Evolutionary conservation across 2,329 filamentous ascomycete genomes (phyloP).

Genomic region (Xylaria hypoxylon): DNA sequence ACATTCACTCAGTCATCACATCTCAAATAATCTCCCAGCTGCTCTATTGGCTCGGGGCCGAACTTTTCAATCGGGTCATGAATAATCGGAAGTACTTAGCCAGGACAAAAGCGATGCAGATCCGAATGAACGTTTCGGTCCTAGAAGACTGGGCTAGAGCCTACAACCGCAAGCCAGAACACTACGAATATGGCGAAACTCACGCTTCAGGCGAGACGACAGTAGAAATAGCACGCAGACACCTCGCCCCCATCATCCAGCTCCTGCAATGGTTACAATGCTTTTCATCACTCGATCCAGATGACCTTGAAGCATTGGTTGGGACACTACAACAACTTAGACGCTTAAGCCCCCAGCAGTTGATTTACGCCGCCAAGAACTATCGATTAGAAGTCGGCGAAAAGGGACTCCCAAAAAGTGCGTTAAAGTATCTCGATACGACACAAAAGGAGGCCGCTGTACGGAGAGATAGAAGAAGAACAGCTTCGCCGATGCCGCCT

Average conservation of each 20-base stretch:
- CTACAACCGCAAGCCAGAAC: conserved; percentile 94
- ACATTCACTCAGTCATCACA: conserved; percentile 96
- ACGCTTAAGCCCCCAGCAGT: conserved; percentile 83
- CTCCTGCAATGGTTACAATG: conserved; percentile 97
- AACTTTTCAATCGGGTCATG: conserved; percentile 98
- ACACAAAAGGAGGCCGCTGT: conserved; percentile 79
- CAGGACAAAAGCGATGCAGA: conserved; percentile 98
- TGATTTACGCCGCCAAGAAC: conserved; percentile 91
- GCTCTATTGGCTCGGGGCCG: conserved; percentile 94
- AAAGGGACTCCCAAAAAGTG: conserved; percentile 88
- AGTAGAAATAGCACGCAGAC: conserved; percentile 82
- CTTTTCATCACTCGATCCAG: conserved; percentile 87
- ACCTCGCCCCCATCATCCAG: conserved; percentile 91
- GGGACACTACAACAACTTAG: conserved; percentile 91
- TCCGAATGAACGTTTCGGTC: conserved; percentile 96
- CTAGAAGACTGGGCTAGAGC: conserved; percentile 95
- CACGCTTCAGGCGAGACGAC: conserved; percentile 87
- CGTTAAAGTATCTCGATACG: conserved; percentile 84
- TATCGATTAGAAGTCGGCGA: conserved; percentile 96
- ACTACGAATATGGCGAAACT: conserved; percentile 93
- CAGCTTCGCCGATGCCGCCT: conserved; percentile 56
- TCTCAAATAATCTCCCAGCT: conserved; percentile 92
- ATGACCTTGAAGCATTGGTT: conserved; percentile 89
- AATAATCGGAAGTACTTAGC: conserved; percentile 94
- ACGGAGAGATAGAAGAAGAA: conserved; percentile 66